Evolutionary conservation across 2,329 filamentous ascomycete genomes (phyloP), one percentile per base, ranked within the genome.

Genomic region (Verticillium albo-atrum): DNA sequence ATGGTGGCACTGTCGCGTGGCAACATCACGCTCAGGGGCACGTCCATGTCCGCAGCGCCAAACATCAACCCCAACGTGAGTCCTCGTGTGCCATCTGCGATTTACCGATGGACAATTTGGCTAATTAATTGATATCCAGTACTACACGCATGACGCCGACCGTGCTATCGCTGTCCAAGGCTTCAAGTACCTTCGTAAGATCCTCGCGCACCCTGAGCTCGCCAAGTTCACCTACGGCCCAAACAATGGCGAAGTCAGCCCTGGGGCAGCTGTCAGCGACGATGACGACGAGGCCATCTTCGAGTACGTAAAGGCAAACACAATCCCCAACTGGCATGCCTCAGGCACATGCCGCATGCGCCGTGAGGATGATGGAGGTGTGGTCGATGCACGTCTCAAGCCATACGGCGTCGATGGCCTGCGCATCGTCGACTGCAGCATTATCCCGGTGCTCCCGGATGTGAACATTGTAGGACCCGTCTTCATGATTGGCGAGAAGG

Each of bases 351-450:
- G 76, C 52, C 75, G 78, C 28, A 83, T 83, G 81, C 69, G 79
- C 57, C 78, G 78, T 3, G 66, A 69, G 26, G 50, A 58, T 3
- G 59, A 60, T 14, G 58, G 58, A 3, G 67, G 63, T 5, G 65
- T 66, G 14, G 57, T 62, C 9, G 62, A 64, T 27, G 60, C 69
- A 12, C 71, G 73, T 68, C 71, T 76, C 42, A 80, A 76, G 62
- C 64, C 85, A 3, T 82, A 85, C 66, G 75, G 86, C 3, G 83
- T 84, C 0, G 83, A 86, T 63, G 79, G 77, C 47, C 67, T 82
- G 42, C 72, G 79, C 12, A 69, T 82, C 25, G 77, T 78, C 1
- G 79, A 82, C 65, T 75, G 77, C 15, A 76, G 75, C 30, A 71
- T 81, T 37, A 75, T 80, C 32, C 79, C 79, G 7, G 64, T 80